Evolutionary conservation across 257 asterid species (phyloP).

Genomic region (Rauvolfia tetraphylla): DNA sequence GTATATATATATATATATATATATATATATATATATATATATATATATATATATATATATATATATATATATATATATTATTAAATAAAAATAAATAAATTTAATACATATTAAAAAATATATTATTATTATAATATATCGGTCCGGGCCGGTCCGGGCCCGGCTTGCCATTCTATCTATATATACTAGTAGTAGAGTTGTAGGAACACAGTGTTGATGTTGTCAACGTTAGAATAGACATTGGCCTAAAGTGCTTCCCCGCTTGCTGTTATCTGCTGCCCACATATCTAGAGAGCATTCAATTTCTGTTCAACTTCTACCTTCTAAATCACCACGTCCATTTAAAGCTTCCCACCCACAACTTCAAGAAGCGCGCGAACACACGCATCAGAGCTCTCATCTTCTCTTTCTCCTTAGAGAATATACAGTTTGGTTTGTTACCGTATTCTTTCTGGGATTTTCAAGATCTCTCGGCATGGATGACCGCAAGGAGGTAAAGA

Average conservation of each 20-base stretch:
- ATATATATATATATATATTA: too few relatives aligned
- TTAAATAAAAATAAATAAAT: too few relatives aligned
- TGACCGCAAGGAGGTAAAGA: conserved; percentile 29
- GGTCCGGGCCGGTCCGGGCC: too few relatives aligned
- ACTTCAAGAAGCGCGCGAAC: neutral
- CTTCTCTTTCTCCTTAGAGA: neutral
- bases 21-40: too few relatives aligned
- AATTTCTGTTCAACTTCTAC: neutral
- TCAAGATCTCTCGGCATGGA: conserved; percentile 23
- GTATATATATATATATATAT: too few relatives aligned
- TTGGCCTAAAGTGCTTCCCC: neutral
- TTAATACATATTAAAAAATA: too few relatives aligned
- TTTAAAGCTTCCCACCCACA: neutral
- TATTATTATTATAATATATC: too few relatives aligned
- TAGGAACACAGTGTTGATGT: neutral
- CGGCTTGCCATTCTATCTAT: too few relatives aligned
- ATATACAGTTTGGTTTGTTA: neutral
- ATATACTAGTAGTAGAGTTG: too few relatives aligned
- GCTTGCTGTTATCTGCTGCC: neutral
- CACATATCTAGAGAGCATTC: neutral
- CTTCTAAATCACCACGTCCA: neutral
- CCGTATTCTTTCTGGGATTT: neutral
- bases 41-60: too few relatives aligned
- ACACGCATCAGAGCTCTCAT: neutral
- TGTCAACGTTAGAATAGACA: neutral